A percentile compares a stretch with the other conserved stretches of the same genome.
Conservation (phyloP, 441 rosid species). For the Breynia disticha region DNA sequence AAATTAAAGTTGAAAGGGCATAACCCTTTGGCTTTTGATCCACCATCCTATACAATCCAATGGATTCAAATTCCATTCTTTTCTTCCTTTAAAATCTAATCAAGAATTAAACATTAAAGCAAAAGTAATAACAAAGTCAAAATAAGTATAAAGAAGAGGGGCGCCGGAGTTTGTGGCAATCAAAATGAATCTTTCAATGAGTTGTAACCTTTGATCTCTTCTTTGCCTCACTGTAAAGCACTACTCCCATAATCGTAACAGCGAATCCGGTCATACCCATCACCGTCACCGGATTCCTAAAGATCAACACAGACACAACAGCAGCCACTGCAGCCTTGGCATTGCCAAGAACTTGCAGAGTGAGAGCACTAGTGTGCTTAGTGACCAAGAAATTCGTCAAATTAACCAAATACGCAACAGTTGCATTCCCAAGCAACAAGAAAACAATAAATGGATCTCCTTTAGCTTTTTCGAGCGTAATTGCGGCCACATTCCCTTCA, state of each 20-base stretch:
- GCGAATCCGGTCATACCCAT: slow-evolving; percentile 92
- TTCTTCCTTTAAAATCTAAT: slow-evolving; percentile 22
- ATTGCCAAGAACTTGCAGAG: slow-evolving; percentile 89
- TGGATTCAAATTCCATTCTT: slow-evolving; percentile 27
- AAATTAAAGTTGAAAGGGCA: slow-evolving; percentile 15
- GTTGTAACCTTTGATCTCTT: slow-evolving; percentile 80
- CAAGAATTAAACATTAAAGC: slow-evolving; percentile 14
- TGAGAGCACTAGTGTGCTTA: slow-evolving; percentile 93
- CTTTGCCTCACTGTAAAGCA: slow-evolving; percentile 94
- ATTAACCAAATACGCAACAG: slow-evolving; percentile 93
- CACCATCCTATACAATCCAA: slow-evolving; percentile 44
- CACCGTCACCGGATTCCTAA: slow-evolving; percentile 84
- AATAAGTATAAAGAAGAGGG: slow-evolving; percentile 17
- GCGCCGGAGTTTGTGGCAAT: slow-evolving; percentile 33
- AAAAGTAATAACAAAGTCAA: slow-evolving; percentile 22
- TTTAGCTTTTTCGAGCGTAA: slow-evolving; percentile 67
- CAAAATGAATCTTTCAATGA: slow-evolving; percentile 41
- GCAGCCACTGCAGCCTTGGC: slow-evolving; percentile 98
- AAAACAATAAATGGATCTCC: slow-evolving; percentile 54
- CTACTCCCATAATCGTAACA: slow-evolving; percentile 91
- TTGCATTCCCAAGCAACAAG: slow-evolving; percentile 78
- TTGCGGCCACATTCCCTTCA: slow-evolving; percentile 76
- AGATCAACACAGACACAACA: slow-evolving; percentile 77
- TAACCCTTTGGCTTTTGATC: slow-evolving; percentile 20
- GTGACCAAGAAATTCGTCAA: slow-evolving; percentile 93